Evolutionary conservation across 768 basidiomycete genomes (phyloP), one percentile per base, ranked within the genome.

Genomic region (Polyporus arcularius): DNA sequence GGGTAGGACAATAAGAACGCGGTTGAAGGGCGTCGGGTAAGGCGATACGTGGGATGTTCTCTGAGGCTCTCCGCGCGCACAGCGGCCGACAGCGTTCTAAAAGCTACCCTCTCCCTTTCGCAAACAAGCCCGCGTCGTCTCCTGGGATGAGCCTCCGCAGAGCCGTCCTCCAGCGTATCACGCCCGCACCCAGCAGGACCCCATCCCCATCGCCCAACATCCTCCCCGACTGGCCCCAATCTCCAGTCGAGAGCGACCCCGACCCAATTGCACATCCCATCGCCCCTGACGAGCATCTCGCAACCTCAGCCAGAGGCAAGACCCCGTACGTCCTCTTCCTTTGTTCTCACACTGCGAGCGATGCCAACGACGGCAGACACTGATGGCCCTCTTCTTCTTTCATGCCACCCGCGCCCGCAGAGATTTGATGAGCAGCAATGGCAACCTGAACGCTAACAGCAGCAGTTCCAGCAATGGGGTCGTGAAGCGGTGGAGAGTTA

Each of bases 161-260:
- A 57, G 62, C 62, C 53, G 62, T 63, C 53, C 62, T 63, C 49
- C 62, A 63, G 53, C 62, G 62, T 53, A 63, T 63, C 41, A 63
- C 62, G 11, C 62, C 62, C 32, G 57, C 59, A 14, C 62, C 62
- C 35, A 59, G 57, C 54, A 53, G 62, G 48, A 63, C 62, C 7
- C 62, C 62, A 4, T 63, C 62, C 8, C 62, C 62, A 32, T 26
- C 21, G 21, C 21, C 21, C 21, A 63, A 58, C 54, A 50, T 63
- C 31, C 57, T 53, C 21, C 51, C 51, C 57, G 62, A 63, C 40
- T 63, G 62, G 62, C 57, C 62, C 42, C 62, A 63, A 53, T 58
- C 56, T 6, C 62, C 62, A 21, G 43, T 59, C 58, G 53, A 55
- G 35, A 7, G 53, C 57, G 48, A 59, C 40, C 57, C 53, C 49